These are phyloP conservation scores for Verticillium tricorpus DNA, from an alignment of 2,329 filamentous ascomycete genomes.

Conservation along the genomic window DNA sequence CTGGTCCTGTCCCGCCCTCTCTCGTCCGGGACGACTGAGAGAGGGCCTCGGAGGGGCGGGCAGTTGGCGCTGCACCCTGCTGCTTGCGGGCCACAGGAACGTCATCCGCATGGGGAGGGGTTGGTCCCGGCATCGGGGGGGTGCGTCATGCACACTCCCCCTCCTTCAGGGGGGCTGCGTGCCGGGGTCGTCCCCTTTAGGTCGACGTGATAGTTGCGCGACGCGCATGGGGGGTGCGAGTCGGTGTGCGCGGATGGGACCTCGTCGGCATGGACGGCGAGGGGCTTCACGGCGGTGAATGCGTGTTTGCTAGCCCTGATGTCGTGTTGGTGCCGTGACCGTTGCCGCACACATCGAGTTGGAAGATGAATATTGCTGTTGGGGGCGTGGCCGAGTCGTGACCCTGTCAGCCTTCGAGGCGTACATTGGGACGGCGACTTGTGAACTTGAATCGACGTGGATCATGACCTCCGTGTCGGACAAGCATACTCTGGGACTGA, in stretches of 20 bases:
- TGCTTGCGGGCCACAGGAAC: not conserved
- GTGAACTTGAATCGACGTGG: too few species aligned
- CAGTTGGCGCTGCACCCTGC: not conserved
- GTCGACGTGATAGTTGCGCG: not conserved
- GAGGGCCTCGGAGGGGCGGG: not conserved
- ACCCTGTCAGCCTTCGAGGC: too few species aligned
- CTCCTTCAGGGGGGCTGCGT: not conserved
- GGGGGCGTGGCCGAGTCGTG: too few species aligned
- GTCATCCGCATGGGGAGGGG: not conserved
- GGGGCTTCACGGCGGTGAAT: not conserved
- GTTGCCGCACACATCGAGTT: too few species aligned
- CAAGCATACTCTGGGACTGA: too few species aligned
- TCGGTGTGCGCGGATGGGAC: not conserved
- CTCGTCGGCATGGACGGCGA: not conserved
- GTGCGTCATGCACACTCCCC: not conserved
- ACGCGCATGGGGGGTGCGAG: not conserved
- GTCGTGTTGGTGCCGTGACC: too few species aligned
- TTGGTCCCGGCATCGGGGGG: not conserved
- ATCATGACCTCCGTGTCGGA: too few species aligned
- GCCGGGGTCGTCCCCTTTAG: not conserved
- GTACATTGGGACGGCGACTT: too few species aligned
- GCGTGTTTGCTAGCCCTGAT: too few species aligned
- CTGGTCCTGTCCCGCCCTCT: too few species aligned
- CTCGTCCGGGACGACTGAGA: not conserved
- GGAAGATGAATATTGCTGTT: too few species aligned